Conservation (phyloP, 2,329 filamentous ascomycete genomes). For the Pleochaeta shiraiana region DNA sequence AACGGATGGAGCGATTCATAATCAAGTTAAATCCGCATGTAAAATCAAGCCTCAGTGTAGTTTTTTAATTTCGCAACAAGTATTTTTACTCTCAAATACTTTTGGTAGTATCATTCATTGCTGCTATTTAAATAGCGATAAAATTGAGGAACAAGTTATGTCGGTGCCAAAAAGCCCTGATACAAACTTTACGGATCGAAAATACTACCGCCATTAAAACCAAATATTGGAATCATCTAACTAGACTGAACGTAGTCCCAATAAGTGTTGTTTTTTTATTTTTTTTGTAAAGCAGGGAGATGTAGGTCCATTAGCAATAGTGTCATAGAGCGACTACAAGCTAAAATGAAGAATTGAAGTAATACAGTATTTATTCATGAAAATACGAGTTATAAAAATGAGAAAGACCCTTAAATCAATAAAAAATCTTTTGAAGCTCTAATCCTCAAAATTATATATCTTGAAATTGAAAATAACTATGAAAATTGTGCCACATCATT, state of each 20-base stretch:
- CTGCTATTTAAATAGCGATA: not conserved
- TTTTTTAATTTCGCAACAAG: not conserved
- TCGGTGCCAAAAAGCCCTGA: not conserved
- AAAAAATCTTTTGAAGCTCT: not conserved
- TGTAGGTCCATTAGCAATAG: not conserved
- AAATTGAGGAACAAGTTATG: not conserved
- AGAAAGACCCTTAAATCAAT: not conserved
- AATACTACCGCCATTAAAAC: not conserved
- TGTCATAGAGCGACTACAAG: not conserved
- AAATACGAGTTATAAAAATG: not conserved
- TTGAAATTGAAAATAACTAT: not conserved
- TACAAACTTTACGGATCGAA: not conserved
- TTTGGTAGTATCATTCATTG: too few species aligned
- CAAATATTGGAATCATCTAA: not conserved
- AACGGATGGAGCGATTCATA: not conserved
- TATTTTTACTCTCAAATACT: too few species aligned
- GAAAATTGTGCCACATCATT: not conserved
- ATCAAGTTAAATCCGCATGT: not conserved
- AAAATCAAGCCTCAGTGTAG: not conserved
- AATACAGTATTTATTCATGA: not conserved
- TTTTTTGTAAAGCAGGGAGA: not conserved
- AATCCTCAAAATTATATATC: not conserved
- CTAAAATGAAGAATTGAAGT: not conserved
- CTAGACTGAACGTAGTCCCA: conserved; percentile 5
- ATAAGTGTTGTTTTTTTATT: conserved; percentile 1